These are phyloP conservation scores for Podospora conica DNA, from an alignment of 495 filamentous ascomycete genomes.

Conservation along the genomic window DNA sequence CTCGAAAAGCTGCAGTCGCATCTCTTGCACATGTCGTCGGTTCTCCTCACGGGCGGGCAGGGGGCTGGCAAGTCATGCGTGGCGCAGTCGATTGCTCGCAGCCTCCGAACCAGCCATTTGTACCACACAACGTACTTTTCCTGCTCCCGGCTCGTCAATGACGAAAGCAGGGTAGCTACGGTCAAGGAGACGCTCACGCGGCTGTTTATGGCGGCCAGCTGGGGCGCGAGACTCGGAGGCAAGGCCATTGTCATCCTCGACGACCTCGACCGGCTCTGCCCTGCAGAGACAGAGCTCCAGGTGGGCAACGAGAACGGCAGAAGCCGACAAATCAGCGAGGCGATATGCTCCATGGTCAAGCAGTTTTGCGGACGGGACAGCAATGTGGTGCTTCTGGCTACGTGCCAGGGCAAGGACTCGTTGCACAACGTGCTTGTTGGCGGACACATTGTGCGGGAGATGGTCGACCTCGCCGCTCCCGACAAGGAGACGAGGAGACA, in stretches of 20 bases:
- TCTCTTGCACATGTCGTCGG: slow-evolving; percentile 77
- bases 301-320: slow-evolving; percentile 87
- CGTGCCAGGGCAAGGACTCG: slow-evolving; percentile 84
- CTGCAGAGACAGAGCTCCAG: slow-evolving; percentile 85
- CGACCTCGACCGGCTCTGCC: slow-evolving; percentile 87
- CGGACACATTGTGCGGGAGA: slow-evolving; percentile 74
- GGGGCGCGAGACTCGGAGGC: slow-evolving; percentile 81
- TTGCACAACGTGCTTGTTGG: slow-evolving; percentile 74
- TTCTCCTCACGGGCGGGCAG: slow-evolving; percentile 79
- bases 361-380: slow-evolving; percentile 70
- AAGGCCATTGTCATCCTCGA: slow-evolving; percentile 79
- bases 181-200: slow-evolving; percentile 83
- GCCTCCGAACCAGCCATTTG: slow-evolving; percentile 57
- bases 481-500: slow-evolving; percentile 84
- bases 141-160: slow-evolving; percentile 75
- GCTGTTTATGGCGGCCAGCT: slow-evolving; percentile 80
- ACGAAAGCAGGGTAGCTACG: slow-evolving; percentile 78
- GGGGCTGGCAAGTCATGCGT: slow-evolving; percentile 85
- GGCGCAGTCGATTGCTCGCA: slow-evolving; percentile 53
- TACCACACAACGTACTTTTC: slow-evolving; percentile 77
- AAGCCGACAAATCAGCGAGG: slow-evolving; percentile 85
- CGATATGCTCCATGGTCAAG: slow-evolving; percentile 72
- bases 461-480: slow-evolving; percentile 77
- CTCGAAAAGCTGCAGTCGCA: slow-evolving; percentile 64
- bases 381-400: slow-evolving; percentile 81